Evolutionary conservation across 2,329 filamentous ascomycete species (phyloP), one percentile per base, ranked within the genome.

Genomic region (Aspergillus niger): DNA sequence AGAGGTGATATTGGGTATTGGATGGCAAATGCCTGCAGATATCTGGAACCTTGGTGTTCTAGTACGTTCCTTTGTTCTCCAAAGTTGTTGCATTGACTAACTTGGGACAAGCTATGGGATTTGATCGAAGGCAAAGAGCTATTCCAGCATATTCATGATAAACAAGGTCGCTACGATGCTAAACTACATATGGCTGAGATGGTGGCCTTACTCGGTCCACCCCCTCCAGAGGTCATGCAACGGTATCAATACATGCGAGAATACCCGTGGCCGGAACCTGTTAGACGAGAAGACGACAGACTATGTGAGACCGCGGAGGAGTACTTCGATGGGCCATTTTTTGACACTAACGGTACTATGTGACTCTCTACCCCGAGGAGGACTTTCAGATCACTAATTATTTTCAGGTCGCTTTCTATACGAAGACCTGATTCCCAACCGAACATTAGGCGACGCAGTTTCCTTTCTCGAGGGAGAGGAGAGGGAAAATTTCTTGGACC

Each of bases 41-140:
- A 77, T 80, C 57, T 79, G 76, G 77, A 79, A 78, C 63, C 58
- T 79, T 55, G 74, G 74, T 60, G 69, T 75, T 62, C 61, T 80
- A 63, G 73, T 75, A 49, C 39, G 69, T 67, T 43, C 56, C 15
- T 55, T 70, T 56, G 4, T 62, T 57, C 39, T 63, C 10, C 8
- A 55, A 36, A 58, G 22, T 62, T 65, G 28, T 65, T 68, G 17
- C 26, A 67, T 62, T 55, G 28, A 67, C 66, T 72, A 64, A 74
- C 65, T 2, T 44, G 3, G 63, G 62, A 55, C 49, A 15, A 75
- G 69, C 41, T 78, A 43, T 79, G 73, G 75, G 72, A 79, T 71
- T 65, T 79, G 57, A 67, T 77, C 22, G 69, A 72, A 69, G 69
- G 69, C 28, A 72, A 71, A 68, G 74, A 76, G 55, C 63, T 78